Percentiles rank a stretch among this genome's conserved stretches.
Conservation (phyloP, 148 eudicot species). For the Persicaria tinctoria region DNA sequence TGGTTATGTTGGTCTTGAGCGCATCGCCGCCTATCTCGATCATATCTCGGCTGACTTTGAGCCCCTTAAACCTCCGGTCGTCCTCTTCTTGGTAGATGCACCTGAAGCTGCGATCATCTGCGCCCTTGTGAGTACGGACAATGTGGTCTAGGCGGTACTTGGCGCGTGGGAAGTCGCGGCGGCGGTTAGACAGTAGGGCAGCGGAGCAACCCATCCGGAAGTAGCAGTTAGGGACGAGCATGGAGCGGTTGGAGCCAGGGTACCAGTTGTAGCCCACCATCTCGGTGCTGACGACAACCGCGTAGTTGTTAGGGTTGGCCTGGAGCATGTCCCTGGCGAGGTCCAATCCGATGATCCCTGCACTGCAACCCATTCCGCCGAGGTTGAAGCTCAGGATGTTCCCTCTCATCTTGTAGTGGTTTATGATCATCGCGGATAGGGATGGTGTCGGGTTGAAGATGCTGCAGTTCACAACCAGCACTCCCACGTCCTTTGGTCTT, state of each 20-base stretch:
- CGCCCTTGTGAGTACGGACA: constrained; percentile 89
- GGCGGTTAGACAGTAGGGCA: constrained; percentile 69
- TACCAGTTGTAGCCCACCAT: constrained; percentile 97
- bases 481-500: constrained; percentile 77
- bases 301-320: constrained; percentile 84
- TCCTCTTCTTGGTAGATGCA: constrained; percentile 89
- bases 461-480: constrained; percentile 97
- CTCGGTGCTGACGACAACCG: constrained; percentile 87
- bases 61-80: constrained; percentile 47
- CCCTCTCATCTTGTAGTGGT: constrained; percentile 94
- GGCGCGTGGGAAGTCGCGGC: constrained; percentile 62
- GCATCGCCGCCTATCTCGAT: constrained; percentile 88
- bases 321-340: constrained; percentile 86
- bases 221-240: constrained; percentile 92
- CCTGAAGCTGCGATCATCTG: constrained; percentile 90
- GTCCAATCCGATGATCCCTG: constrained; percentile 69
- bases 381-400: constrained; percentile 84
- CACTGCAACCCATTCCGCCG: constrained; percentile 99
- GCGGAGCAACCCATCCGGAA: constrained; percentile 98
- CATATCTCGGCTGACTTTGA: constrained; percentile 70
- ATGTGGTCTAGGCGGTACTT: constrained; percentile 93
- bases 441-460: constrained; percentile 97
- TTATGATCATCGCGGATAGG: constrained; percentile 91
- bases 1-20: constrained; percentile 91
- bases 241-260: constrained; percentile 64